Conservation (phyloP, 2,329 filamentous ascomycete species). For the Penicillium sp. region DNA sequence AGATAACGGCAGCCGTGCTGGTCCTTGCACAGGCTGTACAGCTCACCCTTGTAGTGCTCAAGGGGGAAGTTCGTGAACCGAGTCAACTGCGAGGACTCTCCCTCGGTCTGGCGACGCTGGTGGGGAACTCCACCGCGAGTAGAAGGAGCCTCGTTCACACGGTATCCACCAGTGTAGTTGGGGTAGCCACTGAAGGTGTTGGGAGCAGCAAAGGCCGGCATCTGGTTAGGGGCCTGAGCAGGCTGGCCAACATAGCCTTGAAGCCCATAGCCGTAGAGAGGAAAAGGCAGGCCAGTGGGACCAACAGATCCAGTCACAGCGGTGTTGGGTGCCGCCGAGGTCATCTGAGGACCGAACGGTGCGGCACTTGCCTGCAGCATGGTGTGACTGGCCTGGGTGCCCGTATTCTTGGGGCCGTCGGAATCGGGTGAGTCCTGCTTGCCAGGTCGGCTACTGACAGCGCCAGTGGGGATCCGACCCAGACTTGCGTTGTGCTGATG, state of each 20-base stretch:
- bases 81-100: conserved; percentile 57
- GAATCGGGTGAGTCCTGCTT: conserved; percentile 38
- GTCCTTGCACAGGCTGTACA: conserved; percentile 91
- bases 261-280: conserved; percentile 49
- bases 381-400: conserved; percentile 61
- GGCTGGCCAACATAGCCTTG: conserved; percentile 54
- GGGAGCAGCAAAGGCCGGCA: conserved; percentile 50
- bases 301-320: conserved; percentile 21
- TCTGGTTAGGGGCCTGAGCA: conserved; percentile 34
- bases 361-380: conserved; percentile 74
- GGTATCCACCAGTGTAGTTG: conserved; percentile 49
- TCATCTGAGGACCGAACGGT: conserved; percentile 66
- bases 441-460: conserved; percentile 59
- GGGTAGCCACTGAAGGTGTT: conserved; percentile 51
- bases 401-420: conserved; percentile 48
- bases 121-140: conserved; percentile 67
- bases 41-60: conserved; percentile 73
- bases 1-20: conserved; percentile 96
- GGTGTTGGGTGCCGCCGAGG: conserved; percentile 34
- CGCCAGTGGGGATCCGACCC: conserved; percentile 69
- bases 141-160: conserved; percentile 70
- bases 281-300: conserved; percentile 35
- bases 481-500: conserved; percentile 76
- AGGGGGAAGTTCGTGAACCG: conserved; percentile 80
- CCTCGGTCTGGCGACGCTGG: conserved; percentile 49